These are phyloP conservation scores for Coprinellus micaceus DNA, from an alignment of 768 basidiomycete genomes.

Conservation along the genomic window DNA sequence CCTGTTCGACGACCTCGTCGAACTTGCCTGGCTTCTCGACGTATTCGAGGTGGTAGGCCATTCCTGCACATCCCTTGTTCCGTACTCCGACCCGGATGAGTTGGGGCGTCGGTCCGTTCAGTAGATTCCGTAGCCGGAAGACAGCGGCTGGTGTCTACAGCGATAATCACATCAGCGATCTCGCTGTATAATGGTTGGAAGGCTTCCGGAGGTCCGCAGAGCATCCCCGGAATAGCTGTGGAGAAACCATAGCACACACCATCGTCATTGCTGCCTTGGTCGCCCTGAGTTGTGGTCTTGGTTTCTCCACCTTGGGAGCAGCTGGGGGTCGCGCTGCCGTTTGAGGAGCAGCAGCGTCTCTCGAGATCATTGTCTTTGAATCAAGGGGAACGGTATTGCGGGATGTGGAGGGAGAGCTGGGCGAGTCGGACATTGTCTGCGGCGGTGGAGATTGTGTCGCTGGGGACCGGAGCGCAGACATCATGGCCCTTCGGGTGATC, in stretches of 20 bases:
- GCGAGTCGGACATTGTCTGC: slow-evolving; percentile 39
- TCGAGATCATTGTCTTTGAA: slow-evolving; percentile 29
- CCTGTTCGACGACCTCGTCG: slow-evolving; percentile 95
- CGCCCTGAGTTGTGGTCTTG: slow-evolving; percentile 62
- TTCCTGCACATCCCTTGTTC: slow-evolving; percentile 94
- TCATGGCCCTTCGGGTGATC: slow-evolving; percentile 56
- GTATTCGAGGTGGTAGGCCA: slow-evolving; percentile 90
- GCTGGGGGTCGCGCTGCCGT: slow-evolving; percentile 70
- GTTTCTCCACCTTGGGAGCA: slow-evolving; percentile 58
- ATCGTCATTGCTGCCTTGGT: slow-evolving; percentile 76
- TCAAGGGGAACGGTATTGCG: slow-evolving; percentile 12
- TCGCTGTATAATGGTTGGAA: background rate
- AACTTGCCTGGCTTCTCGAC: slow-evolving; percentile 87
- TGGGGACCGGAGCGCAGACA: slow-evolving; percentile 55
- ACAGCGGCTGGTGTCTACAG: slow-evolving; percentile 78
- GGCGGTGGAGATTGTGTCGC: slow-evolving; percentile 20
- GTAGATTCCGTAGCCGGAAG: slow-evolving; percentile 62
- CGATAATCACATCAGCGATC: background rate
- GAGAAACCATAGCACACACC: slow-evolving; percentile 37
- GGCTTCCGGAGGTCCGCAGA: slow-evolving; percentile 4
- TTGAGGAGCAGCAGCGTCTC: slow-evolving; percentile 67
- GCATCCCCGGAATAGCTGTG: background rate
- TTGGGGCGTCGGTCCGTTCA: slow-evolving; percentile 83
- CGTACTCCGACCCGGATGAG: slow-evolving; percentile 92
- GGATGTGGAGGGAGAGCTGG: slow-evolving; percentile 19